Evolutionary conservation across 108 stramenopile genomes (phyloP), one percentile per base, ranked within the genome.

Genomic region (Schizochytrium sp.): DNA sequence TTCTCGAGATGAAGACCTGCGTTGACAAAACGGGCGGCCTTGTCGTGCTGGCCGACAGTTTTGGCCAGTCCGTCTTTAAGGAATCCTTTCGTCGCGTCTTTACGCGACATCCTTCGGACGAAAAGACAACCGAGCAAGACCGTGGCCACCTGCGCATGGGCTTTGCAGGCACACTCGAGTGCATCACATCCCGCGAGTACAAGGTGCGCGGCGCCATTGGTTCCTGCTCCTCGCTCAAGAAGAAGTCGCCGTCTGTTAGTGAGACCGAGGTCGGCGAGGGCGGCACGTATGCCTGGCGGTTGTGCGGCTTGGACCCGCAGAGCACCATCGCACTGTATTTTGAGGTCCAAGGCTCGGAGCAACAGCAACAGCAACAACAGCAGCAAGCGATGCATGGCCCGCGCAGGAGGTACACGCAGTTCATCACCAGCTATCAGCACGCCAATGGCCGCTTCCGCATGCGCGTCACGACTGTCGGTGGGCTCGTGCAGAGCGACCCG

Each of bases 301-400:
- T 99, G 72, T 98, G 98, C 58, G 98, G 98, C 48, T 87, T 97
- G 23, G 96, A 98, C 89, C 98, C 98, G 21, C 88, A 93, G 21
- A 97, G 98, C n/a, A 99, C 99, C 0, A 87, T 99, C 25, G 98
- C 98, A 63, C 88, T 99, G 55, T 99, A 99, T 93, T 99, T 99
- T 91, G 99, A 99, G 87, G 94, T 89, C 19, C 76, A 83, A 83
- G 76, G 48, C 53, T 23, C 10, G 57, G 53, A 89, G 16, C 76
- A 88, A 4, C 45, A 87, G 91, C 51, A 91, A 93, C 72, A 88
- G 91, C 90, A 89, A 16, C 87, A 21, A 91, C 63, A 69, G 63
- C 63, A 69, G 4, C 60, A 87, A 58, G 19, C 16, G 55, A 69
- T 69, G 63, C 63, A 69, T 18, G n/a, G 25, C 21, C 96, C 97